A percentile compares a stretch with the other conserved stretches of the same genome.
Evolutionary conservation across 2,329 filamentous ascomycete genomes (phyloP).

Genomic region (Fusarium sp.): DNA sequence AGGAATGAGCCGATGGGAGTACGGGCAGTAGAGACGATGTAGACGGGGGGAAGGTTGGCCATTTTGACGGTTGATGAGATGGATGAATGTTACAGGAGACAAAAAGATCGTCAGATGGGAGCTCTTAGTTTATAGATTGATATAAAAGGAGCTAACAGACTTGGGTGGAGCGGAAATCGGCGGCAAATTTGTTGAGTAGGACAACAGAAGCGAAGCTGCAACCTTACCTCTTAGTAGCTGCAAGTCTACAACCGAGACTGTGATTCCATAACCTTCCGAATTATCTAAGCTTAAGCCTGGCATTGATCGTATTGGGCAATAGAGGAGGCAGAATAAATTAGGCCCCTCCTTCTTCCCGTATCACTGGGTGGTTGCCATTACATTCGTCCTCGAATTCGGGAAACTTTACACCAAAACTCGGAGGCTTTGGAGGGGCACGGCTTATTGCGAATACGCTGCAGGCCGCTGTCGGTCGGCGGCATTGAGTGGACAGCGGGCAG

Average conservation of each 20-base stretch:
- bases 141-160: conserved; percentile 4
- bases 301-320: conserved; percentile 9
- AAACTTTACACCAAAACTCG: conserved; percentile 26
- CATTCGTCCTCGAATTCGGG: conserved; percentile 31
- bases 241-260: conserved; percentile 20
- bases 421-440: conserved; percentile 41
- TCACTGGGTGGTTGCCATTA: conserved; percentile 3
- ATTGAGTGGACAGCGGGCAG: not conserved
- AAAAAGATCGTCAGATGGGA: conserved; percentile 19
- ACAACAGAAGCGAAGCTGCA: conserved; percentile 4
- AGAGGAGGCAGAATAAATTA: not conserved
- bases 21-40: conserved; percentile 92
- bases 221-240: not conserved
- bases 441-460: conserved; percentile 36
- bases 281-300: conserved; percentile 13
- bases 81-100: conserved; percentile 19
- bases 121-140: conserved; percentile 25
- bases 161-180: conserved; percentile 30
- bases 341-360: conserved; percentile 22
- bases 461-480: conserved; percentile 39
- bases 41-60: conserved; percentile 86
- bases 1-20: conserved; percentile 96
- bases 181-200: conserved; percentile 40
- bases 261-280: conserved; percentile 15
- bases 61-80: conserved; percentile 61